These are phyloP conservation scores for Fusarium staphyleae DNA, from an alignment of 2,329 filamentous ascomycete genomes.

Conservation along the genomic window DNA sequence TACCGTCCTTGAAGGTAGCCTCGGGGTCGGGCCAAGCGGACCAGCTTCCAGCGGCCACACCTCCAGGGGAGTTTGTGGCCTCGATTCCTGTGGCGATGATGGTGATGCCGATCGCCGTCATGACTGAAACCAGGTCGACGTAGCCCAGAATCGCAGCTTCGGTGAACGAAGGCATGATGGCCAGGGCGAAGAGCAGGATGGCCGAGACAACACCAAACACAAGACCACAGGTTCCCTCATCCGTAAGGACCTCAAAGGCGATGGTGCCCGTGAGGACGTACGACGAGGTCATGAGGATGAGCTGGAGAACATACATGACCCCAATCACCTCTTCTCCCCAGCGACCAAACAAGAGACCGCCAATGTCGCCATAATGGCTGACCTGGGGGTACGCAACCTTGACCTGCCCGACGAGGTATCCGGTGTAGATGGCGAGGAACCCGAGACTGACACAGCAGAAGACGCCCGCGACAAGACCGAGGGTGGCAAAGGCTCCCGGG, in stretches of 20 bases:
- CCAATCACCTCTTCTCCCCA: slow-evolving; percentile 65
- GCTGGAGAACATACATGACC: slow-evolving; percentile 62
- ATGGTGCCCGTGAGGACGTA: slow-evolving; percentile 71
- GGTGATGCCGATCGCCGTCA: slow-evolving; percentile 65
- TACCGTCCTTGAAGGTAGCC: slow-evolving; percentile 56
- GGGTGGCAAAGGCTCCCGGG: slow-evolving; percentile 21
- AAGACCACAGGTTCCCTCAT: slow-evolving; percentile 53
- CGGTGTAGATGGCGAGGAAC: slow-evolving; percentile 49
- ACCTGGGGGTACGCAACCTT: slow-evolving; percentile 58
- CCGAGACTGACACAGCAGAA: slow-evolving; percentile 46
- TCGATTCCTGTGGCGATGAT: slow-evolving; percentile 66
- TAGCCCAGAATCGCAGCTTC: slow-evolving; percentile 46
- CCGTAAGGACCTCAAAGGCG: slow-evolving; percentile 67
- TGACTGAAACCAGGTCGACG: slow-evolving; percentile 25
- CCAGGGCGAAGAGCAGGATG: slow-evolving; percentile 48
- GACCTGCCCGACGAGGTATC: slow-evolving; percentile 49
- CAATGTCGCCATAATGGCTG: slow-evolving; percentile 68
- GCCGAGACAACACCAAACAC: slow-evolving; percentile 49
- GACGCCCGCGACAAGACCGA: slow-evolving; percentile 43
- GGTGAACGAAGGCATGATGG: slow-evolving; percentile 50
- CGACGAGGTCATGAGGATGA: slow-evolving; percentile 71
- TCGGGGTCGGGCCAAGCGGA: slow-evolving; percentile 48
- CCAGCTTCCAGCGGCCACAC: slow-evolving; percentile 36
- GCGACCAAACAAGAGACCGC: slow-evolving; percentile 62
- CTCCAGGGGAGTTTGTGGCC: slow-evolving; percentile 1